These are phyloP conservation scores for Ramalina intermedia DNA, from an alignment of 495 filamentous ascomycete genomes.

Conservation along the genomic window DNA sequence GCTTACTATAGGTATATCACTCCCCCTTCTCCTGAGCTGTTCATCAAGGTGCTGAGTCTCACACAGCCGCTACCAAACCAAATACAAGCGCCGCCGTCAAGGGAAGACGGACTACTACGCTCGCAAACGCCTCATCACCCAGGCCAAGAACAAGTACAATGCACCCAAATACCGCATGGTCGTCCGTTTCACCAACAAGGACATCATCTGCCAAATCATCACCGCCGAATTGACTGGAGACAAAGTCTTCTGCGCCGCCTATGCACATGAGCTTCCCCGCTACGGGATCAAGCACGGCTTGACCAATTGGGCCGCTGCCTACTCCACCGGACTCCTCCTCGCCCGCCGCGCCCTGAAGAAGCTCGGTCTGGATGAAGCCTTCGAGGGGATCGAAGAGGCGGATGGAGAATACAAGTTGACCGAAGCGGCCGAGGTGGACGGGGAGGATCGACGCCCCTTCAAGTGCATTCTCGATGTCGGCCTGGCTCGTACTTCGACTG, in stretches of 20 bases:
- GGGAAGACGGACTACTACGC: slow-evolving; percentile 99
- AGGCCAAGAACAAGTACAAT: slow-evolving; percentile 99
- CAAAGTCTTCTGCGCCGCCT: slow-evolving; percentile 86
- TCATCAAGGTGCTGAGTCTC: slow-evolving; percentile 2
- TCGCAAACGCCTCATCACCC: slow-evolving; percentile 97
- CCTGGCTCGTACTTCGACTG: slow-evolving; percentile 90
- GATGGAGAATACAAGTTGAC: slow-evolving; percentile 89
- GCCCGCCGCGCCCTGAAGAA: slow-evolving; percentile 94
- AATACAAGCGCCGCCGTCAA: slow-evolving; percentile 92
- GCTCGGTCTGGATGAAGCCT: slow-evolving; percentile 82
- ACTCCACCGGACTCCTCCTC: slow-evolving; percentile 89
- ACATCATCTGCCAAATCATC: slow-evolving; percentile 96
- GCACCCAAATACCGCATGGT: slow-evolving; percentile 99
- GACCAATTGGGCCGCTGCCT: slow-evolving; percentile 99
- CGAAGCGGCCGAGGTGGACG: slow-evolving; percentile 75
- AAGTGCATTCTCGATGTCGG: slow-evolving; percentile 97
- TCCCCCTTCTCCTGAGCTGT: background rate
- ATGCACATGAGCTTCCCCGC: slow-evolving; percentile 91
- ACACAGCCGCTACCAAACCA: slow-evolving; percentile 90
- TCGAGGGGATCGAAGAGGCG: slow-evolving; percentile 85
- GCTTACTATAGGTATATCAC: slow-evolving; percentile 85
- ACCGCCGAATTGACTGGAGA: slow-evolving; percentile 92
- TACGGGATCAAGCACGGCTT: slow-evolving; percentile 97
- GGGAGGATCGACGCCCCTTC: slow-evolving; percentile 85
- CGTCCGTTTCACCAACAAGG: slow-evolving; percentile 99